Conservation (phyloP, 2,329 filamentous ascomycete species). For the Sporothrix euskadiensis region DNA sequence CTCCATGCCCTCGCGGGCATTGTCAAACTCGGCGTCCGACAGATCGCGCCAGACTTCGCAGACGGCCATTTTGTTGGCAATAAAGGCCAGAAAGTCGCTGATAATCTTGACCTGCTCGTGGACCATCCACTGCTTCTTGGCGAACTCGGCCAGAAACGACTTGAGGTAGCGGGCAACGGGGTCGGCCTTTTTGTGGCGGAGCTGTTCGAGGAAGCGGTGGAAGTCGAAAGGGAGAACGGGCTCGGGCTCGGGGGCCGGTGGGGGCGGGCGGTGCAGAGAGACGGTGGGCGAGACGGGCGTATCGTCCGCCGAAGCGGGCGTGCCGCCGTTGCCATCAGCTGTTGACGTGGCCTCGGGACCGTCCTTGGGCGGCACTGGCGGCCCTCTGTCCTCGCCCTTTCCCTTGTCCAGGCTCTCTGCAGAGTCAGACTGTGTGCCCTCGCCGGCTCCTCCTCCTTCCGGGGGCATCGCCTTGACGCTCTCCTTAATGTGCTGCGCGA, state of each 20-base stretch:
- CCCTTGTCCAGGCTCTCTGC: conserved; percentile 37
- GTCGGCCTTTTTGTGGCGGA: conserved; percentile 95
- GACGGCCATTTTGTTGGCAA: conserved; percentile 95
- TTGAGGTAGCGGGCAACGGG: conserved; percentile 94
- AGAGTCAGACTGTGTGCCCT: not conserved
- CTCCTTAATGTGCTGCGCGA: conserved; percentile 53
- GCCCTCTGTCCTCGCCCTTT: conserved; percentile 48
- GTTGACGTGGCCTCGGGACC: conserved; percentile 29
- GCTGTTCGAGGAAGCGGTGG: conserved; percentile 91
- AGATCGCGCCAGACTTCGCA: conserved; percentile 97
- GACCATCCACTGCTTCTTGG: conserved; percentile 98
- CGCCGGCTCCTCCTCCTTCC: not conserved
- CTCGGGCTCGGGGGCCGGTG: conserved; percentile 75
- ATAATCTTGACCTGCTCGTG: conserved; percentile 99
- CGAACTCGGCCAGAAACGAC: conserved; percentile 92
- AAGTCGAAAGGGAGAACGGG: conserved; percentile 92
- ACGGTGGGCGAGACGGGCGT: conserved; percentile 50
- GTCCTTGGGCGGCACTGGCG: conserved; percentile 63
- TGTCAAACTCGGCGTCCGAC: conserved; percentile 96
- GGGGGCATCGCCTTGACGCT: conserved; percentile 38
- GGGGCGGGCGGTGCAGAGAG: conserved; percentile 63
- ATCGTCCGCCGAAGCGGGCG: conserved; percentile 58
- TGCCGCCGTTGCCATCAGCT: conserved; percentile 45
- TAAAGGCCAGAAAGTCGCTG: conserved; percentile 92
- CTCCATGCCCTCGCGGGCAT: conserved; percentile 98